phyloP scores from a whole-genome alignment of 2,329 filamentous ascomycete species.

The Sarocladiaceae sp. region DNA sequence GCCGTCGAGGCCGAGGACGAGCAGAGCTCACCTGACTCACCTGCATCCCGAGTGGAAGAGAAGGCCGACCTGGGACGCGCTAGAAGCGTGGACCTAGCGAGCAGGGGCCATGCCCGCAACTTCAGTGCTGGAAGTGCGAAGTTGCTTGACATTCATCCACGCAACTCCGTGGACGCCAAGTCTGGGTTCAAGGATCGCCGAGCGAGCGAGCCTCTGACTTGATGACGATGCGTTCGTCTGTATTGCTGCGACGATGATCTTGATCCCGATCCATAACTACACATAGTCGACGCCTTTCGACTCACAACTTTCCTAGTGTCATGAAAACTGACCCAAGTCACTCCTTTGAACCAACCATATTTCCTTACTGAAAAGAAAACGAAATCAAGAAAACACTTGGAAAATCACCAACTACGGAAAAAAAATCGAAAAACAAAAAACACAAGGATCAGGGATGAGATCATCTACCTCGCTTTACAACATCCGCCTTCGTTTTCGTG shows the following conservation, averaged over 20 bases:
- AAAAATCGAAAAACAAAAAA: slow-evolving; percentile 11
- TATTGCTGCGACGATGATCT: slow-evolving; percentile 8
- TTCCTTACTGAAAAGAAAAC: slow-evolving; percentile 7
- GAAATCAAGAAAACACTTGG: slow-evolving; percentile 9
- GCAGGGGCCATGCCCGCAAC: slow-evolving; percentile 55
- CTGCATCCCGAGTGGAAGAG: slow-evolving; percentile 21
- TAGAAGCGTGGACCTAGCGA: slow-evolving; percentile 62
- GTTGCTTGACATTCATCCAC: slow-evolving; percentile 60
- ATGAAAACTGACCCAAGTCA: slow-evolving; percentile 16
- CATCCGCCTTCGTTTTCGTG: too few relatives aligned
- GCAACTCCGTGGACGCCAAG: slow-evolving; percentile 45
- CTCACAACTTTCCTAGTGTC: slow-evolving; percentile 12
- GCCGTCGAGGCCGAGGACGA: slow-evolving; percentile 27
- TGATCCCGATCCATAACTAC: slow-evolving; percentile 8
- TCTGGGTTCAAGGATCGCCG: slow-evolving; percentile 25
- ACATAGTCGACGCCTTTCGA: slow-evolving; percentile 4
- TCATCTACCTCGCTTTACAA: too few relatives aligned
- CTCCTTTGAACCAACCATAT: slow-evolving; percentile 12
- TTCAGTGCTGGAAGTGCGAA: slow-evolving; percentile 75
- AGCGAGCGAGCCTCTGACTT: slow-evolving; percentile 12
- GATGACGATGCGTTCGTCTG: slow-evolving; percentile 9
- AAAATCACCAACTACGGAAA: slow-evolving; percentile 8
- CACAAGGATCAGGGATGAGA: slow-evolving; percentile 2
- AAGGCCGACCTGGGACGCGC: slow-evolving; percentile 52
- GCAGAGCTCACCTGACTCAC: slow-evolving; percentile 21